phyloP scores from a whole-genome alignment of 257 asterid genomes.

The Solanum sparsipilum region DNA sequence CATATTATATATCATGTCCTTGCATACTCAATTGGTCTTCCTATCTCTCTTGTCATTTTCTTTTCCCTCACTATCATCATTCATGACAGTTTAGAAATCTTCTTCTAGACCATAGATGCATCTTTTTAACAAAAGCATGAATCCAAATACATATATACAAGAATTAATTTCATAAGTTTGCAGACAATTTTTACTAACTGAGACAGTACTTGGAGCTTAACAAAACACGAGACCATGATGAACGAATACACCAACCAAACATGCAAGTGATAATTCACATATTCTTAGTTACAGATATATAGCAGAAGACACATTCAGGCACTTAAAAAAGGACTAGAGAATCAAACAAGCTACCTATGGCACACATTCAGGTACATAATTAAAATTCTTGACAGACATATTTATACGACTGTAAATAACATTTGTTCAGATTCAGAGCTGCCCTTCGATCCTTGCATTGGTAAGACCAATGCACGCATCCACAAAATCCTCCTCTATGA shows the following conservation, averaged over 20 bases:
- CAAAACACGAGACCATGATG: not conserved
- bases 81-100: not conserved
- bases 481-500: conserved; percentile 70
- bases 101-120: not conserved
- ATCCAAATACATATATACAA: no score
- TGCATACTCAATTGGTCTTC: not conserved
- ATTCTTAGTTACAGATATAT: not conserved
- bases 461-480: conserved; percentile 75
- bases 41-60: not conserved
- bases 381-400: not conserved
- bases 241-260: not conserved
- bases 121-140: not conserved
- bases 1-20: not conserved
- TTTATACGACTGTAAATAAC: not conserved
- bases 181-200: no score
- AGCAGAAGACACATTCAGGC: not conserved
- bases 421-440: conserved; percentile 11
- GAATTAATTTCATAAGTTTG: no score
- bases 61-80: not conserved
- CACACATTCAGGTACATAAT: not conserved
- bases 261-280: not conserved
- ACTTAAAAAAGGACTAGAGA: not conserved
- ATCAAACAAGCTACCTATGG: no score
- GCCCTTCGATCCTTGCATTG: conserved; percentile 57
- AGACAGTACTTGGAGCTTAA: no score